Conservation (phyloP, 108 stramenopile genomes). For the Parietichytrium sp. region DNA sequence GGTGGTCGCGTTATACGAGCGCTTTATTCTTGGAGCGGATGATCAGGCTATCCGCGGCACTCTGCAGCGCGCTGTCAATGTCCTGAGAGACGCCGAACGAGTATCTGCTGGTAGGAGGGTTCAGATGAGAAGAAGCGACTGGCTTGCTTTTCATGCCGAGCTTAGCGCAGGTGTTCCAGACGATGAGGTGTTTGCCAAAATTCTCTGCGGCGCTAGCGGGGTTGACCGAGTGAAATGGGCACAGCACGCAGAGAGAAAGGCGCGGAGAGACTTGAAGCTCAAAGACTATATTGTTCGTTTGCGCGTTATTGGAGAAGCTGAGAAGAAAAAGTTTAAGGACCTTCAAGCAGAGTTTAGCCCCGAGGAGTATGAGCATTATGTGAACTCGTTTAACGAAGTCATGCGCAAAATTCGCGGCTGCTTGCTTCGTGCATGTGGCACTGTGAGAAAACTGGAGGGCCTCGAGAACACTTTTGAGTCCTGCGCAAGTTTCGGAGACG, state of each 20-base stretch:
- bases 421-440: slow-evolving; percentile 13
- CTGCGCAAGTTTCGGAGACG: slow-evolving; percentile 15
- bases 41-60: no score
- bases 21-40: no score
- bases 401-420: neutral
- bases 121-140: neutral
- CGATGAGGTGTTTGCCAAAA: neutral
- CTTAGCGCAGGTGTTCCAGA: slow-evolving; percentile 5
- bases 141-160: slow-evolving; percentile 21
- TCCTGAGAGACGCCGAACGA: no score
- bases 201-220: neutral
- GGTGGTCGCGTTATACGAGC: no score
- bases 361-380: neutral
- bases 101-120: no score
- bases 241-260: neutral
- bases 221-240: neutral
- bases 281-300: neutral
- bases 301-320: neutral
- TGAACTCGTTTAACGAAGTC: neutral
- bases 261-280: neutral
- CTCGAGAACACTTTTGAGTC: neutral
- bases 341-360: neutral
- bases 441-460: neutral
- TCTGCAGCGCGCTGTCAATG: no score
- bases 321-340: neutral